A percentile compares a stretch with the other conserved stretches of the same genome.
phyloP scores from a whole-genome alignment of 2,329 filamentous ascomycete genomes.

The Ceratocystis alfenasii region DNA sequence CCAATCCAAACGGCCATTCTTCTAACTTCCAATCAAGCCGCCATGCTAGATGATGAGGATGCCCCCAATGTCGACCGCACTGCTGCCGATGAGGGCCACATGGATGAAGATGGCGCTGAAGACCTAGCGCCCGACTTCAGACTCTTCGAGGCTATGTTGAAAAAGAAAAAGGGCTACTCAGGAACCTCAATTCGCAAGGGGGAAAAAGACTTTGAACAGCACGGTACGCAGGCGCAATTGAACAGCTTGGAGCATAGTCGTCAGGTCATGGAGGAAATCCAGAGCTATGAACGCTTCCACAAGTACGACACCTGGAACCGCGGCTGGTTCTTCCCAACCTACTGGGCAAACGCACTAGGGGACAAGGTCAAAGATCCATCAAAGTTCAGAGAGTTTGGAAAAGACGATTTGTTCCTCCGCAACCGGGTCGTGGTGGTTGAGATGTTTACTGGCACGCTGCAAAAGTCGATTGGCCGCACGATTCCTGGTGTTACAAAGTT shows the following conservation, averaged over 20 bases:
- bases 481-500: conserved; percentile 43
- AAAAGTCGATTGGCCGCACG: conserved; percentile 62
- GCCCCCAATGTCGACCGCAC: conserved; percentile 26
- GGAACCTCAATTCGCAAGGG: conserved; percentile 70
- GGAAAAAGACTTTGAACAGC: conserved; percentile 93
- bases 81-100: conserved; percentile 25
- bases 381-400: conserved; percentile 19
- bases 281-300: conserved; percentile 66
- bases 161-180: conserved; percentile 41
- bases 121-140: conserved; percentile 84
- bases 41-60: conserved; percentile 36
- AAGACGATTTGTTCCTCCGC: conserved; percentile 27
- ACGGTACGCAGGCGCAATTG: conserved; percentile 73
- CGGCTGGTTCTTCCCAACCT: conserved; percentile 62
- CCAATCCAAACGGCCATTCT: background rate
- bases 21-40: background rate
- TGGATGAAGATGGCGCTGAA: conserved; percentile 49
- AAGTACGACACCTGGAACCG: conserved; percentile 51
- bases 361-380: conserved; percentile 22
- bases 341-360: conserved; percentile 32
- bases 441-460: conserved; percentile 58
- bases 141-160: conserved; percentile 47
- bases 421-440: conserved; percentile 56
- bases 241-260: conserved; percentile 68
- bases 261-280: conserved; percentile 76